Percentiles rank a stretch among this genome's conserved stretches.
Conservation (phyloP, 495 filamentous ascomycete species). For the Cetradonia linearis region DNA sequence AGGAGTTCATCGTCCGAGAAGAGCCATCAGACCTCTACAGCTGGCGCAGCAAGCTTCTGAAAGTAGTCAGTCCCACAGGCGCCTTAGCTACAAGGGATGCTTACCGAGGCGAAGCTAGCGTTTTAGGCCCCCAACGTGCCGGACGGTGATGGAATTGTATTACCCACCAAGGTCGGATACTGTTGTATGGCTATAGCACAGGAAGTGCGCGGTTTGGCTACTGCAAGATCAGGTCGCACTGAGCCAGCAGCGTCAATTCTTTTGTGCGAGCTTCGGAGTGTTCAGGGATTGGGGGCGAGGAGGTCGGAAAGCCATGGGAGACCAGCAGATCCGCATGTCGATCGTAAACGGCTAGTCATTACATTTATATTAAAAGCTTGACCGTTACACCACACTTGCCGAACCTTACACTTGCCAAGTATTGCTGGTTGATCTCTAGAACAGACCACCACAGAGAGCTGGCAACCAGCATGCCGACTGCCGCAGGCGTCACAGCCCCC, state of each 20-base stretch:
- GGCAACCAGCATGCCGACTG: constrained; percentile 37
- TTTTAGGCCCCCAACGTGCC: constrained; percentile 1
- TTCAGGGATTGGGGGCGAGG: constrained; percentile 27
- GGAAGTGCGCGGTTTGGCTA: not conserved
- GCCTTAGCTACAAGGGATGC: not conserved
- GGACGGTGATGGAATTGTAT: not conserved
- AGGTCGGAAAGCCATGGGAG: not conserved
- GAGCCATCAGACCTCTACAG: constrained; percentile 38
- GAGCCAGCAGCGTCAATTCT: constrained; percentile 5
- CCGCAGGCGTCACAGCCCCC: constrained; percentile 46
- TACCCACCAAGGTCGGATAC: not conserved
- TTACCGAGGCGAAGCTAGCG: not conserved
- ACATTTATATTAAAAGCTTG: not conserved
- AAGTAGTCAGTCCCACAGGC: not conserved
- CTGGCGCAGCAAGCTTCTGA: not conserved
- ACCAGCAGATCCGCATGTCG: not conserved
- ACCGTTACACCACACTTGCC: not conserved
- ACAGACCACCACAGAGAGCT: not conserved
- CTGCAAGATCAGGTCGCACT: not conserved
- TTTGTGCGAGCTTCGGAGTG: constrained; percentile 20
- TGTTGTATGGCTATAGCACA: not conserved
- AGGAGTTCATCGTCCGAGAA: constrained; percentile 81
- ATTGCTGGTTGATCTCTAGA: not conserved
- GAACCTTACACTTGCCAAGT: not conserved
- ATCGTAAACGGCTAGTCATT: not conserved